phyloP scores from a whole-genome alignment of 2,329 filamentous ascomycete species.

The Truncatella angustata region DNA sequence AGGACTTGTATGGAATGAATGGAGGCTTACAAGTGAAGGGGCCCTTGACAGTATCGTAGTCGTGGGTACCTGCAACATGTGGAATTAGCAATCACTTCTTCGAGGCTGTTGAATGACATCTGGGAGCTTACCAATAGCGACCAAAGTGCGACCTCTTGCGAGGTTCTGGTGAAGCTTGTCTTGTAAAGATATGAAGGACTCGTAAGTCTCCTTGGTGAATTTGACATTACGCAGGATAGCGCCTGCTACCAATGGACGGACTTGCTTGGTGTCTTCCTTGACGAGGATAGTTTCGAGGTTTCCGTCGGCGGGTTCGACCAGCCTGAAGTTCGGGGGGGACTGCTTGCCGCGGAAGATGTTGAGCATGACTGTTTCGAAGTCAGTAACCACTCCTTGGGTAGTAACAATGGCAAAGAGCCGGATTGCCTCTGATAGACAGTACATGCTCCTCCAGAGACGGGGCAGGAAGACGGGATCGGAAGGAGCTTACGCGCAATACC shows the following conservation, averaged over 20 bases:
- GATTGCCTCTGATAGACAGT: too few relatives aligned
- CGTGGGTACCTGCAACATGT: too few relatives aligned
- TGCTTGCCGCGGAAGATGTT: conserved; percentile 87
- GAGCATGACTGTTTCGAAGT: too few relatives aligned
- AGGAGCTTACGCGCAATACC: too few relatives aligned
- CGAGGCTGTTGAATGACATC: too few relatives aligned
- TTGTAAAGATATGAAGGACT: conserved; percentile 96
- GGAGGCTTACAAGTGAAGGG: conserved; percentile 98
- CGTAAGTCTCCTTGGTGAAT: conserved; percentile 88
- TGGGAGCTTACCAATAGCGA: too few relatives aligned
- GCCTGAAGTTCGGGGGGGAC: conserved; percentile 73
- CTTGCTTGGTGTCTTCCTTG: conserved; percentile 67
- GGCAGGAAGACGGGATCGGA: too few relatives aligned
- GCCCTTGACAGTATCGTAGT: conserved; percentile 87
- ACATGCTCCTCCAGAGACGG: too few relatives aligned
- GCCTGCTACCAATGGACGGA: conserved; percentile 85
- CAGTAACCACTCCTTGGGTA: too few relatives aligned
- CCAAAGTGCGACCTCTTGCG: conserved; percentile 85
- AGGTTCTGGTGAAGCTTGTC: conserved; percentile 98
- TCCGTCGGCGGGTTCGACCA: conserved; percentile 70
- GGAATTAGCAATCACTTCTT: too few relatives aligned
- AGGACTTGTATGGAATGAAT: too few relatives aligned
- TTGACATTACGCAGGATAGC: conserved; percentile 87
- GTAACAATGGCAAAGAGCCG: too few relatives aligned
- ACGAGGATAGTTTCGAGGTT: conserved; percentile 81